These are phyloP conservation scores for Penicillium tannophilum DNA, from an alignment of 495 filamentous ascomycete genomes.

Conservation along the genomic window DNA sequence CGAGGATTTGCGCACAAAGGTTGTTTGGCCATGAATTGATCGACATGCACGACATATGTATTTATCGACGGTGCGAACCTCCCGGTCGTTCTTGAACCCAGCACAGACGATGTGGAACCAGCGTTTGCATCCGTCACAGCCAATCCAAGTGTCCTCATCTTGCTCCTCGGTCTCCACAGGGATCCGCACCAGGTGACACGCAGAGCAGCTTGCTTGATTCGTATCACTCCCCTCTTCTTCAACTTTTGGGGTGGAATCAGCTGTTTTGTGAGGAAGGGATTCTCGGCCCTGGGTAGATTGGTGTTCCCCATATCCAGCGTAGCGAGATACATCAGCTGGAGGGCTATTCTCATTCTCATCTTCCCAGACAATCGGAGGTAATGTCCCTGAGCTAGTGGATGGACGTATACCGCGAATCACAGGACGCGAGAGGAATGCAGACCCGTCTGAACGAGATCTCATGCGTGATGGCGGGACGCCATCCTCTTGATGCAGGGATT, in stretches of 20 bases:
- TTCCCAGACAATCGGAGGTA: conserved; percentile 42
- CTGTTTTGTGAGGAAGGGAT: conserved; percentile 10
- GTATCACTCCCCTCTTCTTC: conserved; percentile 36
- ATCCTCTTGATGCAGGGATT: conserved; percentile 8
- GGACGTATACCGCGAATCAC: conserved; percentile 41
- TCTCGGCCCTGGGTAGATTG: neutral
- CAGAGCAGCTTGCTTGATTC: conserved; percentile 50
- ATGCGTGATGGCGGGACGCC: conserved; percentile 37
- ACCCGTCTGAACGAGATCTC: conserved; percentile 51
- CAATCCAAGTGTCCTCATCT: conserved; percentile 66
- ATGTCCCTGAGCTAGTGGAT: conserved; percentile 44
- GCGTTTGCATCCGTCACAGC: conserved; percentile 71
- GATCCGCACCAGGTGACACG: conserved; percentile 53
- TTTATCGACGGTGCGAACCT: conserved; percentile 72
- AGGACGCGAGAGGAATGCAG: conserved; percentile 43
- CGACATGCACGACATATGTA: conserved; percentile 67
- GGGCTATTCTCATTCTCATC: conserved; percentile 36
- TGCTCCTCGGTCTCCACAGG: conserved; percentile 49
- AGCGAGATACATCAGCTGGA: conserved; percentile 14
- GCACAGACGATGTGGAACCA: conserved; percentile 78
- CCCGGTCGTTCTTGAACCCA: conserved; percentile 68
- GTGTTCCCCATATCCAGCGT: conserved; percentile 11
- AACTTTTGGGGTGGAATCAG: conserved; percentile 25
- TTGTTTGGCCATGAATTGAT: conserved; percentile 63
- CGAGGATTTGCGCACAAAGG: conserved; percentile 62